These are phyloP conservation scores for Fusarium nelsonii DNA, from an alignment of 2,329 filamentous ascomycete genomes.

Conservation along the genomic window DNA sequence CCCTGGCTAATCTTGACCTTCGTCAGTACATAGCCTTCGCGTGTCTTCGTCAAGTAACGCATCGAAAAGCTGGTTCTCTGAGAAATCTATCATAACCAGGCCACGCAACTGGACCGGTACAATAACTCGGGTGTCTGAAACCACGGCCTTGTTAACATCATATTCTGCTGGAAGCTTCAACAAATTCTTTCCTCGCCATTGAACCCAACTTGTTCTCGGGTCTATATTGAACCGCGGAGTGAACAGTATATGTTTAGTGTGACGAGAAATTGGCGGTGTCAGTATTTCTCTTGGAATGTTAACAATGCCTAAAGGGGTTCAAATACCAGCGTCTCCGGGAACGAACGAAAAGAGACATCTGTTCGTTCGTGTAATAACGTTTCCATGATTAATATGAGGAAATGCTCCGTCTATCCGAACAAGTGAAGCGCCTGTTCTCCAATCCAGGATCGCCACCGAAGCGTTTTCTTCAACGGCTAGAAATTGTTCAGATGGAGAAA, in stretches of 20 bases:
- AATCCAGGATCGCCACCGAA: neutral
- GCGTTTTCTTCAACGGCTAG: neutral
- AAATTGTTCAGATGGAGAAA: neutral
- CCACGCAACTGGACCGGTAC: too few relatives aligned
- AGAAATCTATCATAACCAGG: neutral
- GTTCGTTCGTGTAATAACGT: too few relatives aligned
- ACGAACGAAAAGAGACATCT: neutral
- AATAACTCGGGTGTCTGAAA: neutral
- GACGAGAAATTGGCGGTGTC: neutral
- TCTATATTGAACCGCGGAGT: too few relatives aligned
- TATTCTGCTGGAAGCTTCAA: neutral
- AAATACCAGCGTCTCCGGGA: neutral
- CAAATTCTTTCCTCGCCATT: neutral
- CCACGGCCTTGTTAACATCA: neutral
- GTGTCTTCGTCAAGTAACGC: too few relatives aligned
- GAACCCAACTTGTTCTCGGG: neutral
- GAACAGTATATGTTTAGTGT: accelerated
- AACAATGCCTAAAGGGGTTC: neutral
- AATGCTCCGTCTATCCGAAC: neutral
- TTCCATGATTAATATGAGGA: too few relatives aligned
- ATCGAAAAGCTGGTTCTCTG: neutral
- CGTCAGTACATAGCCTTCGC: too few relatives aligned
- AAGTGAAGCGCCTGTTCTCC: neutral
- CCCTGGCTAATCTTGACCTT: too few relatives aligned
- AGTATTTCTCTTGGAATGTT: neutral